A percentile compares a stretch with the other conserved stretches of the same genome.
Conservation (phyloP, 1,139 yeast species). For the Geotrichum australiense region DNA sequence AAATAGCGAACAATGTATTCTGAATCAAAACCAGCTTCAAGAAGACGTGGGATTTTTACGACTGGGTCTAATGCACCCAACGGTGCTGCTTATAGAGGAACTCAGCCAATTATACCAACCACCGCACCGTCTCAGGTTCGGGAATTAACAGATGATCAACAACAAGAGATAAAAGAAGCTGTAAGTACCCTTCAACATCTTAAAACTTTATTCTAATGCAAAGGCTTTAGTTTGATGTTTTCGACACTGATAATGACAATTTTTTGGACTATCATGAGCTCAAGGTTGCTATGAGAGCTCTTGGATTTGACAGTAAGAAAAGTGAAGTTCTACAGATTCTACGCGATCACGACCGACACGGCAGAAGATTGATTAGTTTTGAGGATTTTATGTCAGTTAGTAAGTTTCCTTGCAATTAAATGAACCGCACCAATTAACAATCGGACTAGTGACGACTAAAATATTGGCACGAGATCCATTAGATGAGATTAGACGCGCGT, state of each 20-base stretch:
- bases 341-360: conserved; percentile 74
- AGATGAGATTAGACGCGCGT: conserved; percentile 88
- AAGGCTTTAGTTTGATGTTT: conserved; percentile 52
- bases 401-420: conserved; percentile 33
- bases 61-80: conserved; percentile 5
- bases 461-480: conserved; percentile 82
- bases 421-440: neutral
- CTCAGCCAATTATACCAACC: neutral
- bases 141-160: conserved; percentile 81
- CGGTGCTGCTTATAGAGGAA: conserved; percentile 5
- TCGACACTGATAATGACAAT: conserved; percentile 91
- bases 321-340: conserved; percentile 75
- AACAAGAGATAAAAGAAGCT: conserved; percentile 89
- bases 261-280: conserved; percentile 85
- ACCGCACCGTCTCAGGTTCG: conserved; percentile 17
- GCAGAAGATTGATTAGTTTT: conserved; percentile 63
- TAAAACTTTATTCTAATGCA: conserved; percentile 2
- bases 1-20: conserved; percentile 10
- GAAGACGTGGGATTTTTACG: conserved; percentile 8
- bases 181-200: conserved; percentile 32
- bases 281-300: conserved; percentile 86
- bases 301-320: conserved; percentile 83
- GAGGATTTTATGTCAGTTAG: conserved; percentile 75
- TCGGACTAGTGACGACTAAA: conserved; percentile 53
- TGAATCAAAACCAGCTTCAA: conserved; percentile 13